Evolutionary conservation across 2,329 filamentous ascomycete species (phyloP), one percentile per base, ranked within the genome.

Genomic region (Fusarium chlamydosporum): DNA sequence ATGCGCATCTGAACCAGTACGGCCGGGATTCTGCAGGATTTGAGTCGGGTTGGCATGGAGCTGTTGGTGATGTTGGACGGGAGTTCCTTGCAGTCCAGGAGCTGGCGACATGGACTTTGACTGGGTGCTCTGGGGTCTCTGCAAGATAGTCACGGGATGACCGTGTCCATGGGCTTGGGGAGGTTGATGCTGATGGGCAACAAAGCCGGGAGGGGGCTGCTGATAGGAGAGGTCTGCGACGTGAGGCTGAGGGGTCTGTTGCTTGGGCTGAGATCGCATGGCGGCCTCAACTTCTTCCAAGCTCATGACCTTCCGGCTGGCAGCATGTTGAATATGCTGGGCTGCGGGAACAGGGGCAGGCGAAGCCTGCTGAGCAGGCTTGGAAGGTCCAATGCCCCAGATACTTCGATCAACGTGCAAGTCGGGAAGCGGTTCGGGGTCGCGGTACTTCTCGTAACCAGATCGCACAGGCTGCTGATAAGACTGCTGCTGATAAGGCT

Each of bases 221-320:
- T 74, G 69, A 51, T 76, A 75, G 8, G 72, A 43, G 65, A 79
- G 69, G 9, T 79, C 72, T 16, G 69, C 65, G 40, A 64, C 50
- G 37, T 69, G 71, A 26, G 73, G 70, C n/a, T 73, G 76, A 57
- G 81, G 77, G 12, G 80, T 73, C 12, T 83, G 80, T 65, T 85
- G 85, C 73, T 87, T 86, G 33, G 88, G 81, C 71, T 94, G 91
- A 34, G 87, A 85, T 63, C 92, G 89, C 91, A 99, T 94, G 68
- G 93, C 90, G 55, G 95, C 95, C 81, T 99, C 96, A 20, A 99
- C 94, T 82, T 99, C 96, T 78, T 98, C 96, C 75, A 99, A 80
- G 74, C 93, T 98, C 91, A 99, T 90, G 81, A 97, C 91, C 82
- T 94, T 97, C 75, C 89, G 89, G 41, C 85, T 76, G 18, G 77